Base-by-base conservation (phyloP, 148 eudicot genomes). In the Silene conica region DNA sequence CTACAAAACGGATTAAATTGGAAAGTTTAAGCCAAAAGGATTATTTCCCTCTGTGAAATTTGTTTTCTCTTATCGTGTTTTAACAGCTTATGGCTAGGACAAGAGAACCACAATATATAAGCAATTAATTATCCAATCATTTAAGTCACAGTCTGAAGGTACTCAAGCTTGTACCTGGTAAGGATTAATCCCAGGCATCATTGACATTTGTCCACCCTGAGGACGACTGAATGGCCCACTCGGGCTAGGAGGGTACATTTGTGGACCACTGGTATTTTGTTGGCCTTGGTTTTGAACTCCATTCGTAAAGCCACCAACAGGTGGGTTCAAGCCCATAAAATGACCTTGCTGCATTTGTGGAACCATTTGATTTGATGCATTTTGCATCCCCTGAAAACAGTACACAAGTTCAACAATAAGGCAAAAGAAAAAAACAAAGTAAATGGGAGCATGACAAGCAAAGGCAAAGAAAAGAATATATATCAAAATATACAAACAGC, bases 311-410 rank as follows among this genome's bases (percentile, higher is more conserved):
- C 90, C 87, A 74, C 91, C 97, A 61, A 59, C 83, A 38, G 82
- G 77, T 72, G 87, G 85, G 72, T 82, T 89, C 90, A 90, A 84
- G 65, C 85, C 84, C 89, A 88, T 87, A 73, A 84, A 91, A 79
- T 91, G 98, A 31, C 92, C 95, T 77, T 89, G 98, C 62, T 85
- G 96, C 90, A 87, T 74, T 79, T 84, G 94, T 74, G 95, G 91
- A 60, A 73, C 88, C 92, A 91, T 93, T 83, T 88, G 98, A 84
- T 85, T 89, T 82, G 88, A 73, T 38, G 85, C 78, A 67, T 86
- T 89, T 78, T 88, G 97, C 89, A 92, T 84, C 22, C 90, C 97
- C 93, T 83, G 82, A 41, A 78, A 55, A 19, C 20, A 65, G 8
- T 67, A 64, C 69, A 23, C 25, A 13, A 25, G 18, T 25, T 76